These are phyloP conservation scores for Penicillium griseofulvum DNA, from an alignment of 2,329 filamentous ascomycete genomes.

Conservation along the genomic window DNA sequence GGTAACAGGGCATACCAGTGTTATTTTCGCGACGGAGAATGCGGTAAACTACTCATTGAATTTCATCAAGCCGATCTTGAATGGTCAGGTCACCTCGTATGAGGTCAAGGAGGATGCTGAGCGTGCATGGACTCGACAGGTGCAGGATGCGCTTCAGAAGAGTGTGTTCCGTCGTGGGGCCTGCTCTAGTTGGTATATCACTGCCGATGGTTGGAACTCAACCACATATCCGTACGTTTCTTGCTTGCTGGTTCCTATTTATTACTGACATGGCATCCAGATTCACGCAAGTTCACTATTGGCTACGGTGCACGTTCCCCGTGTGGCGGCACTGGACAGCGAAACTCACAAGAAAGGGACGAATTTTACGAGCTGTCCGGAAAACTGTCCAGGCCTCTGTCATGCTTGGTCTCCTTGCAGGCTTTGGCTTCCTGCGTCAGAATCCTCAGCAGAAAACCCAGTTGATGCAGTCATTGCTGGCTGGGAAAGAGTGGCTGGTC, in stretches of 20 bases:
- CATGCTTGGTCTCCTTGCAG: conserved; percentile 18
- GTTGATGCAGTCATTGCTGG: conserved; percentile 9
- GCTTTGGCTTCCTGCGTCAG: conserved; percentile 14
- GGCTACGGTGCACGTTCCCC: conserved; percentile 52
- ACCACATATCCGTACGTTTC: conserved; percentile 46
- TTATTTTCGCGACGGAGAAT: conserved; percentile 61
- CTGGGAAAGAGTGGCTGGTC: conserved; percentile 14
- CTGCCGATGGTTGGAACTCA: conserved; percentile 50
- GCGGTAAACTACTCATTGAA: conserved; percentile 59
- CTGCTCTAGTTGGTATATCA: conserved; percentile 52
- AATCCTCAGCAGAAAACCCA: conserved; percentile 10
- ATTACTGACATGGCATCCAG: conserved; percentile 28
- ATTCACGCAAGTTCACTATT: conserved; percentile 53
- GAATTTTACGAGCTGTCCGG: conserved; percentile 30
- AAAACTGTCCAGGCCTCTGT: conserved; percentile 19
- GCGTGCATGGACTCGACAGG: conserved; percentile 46
- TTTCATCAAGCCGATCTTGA: conserved; percentile 55
- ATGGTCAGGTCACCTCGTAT: conserved; percentile 44
- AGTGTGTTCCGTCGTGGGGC: conserved; percentile 50
- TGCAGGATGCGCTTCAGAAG: conserved; percentile 48
- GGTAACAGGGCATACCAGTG: conserved; percentile 59
- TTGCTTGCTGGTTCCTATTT: not conserved
- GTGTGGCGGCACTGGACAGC: conserved; percentile 56
- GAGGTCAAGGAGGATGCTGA: conserved; percentile 53
- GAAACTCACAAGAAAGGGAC: conserved; percentile 50